phyloP scores from a whole-genome alignment of 2,329 filamentous ascomycete genomes.

The Aspergillus cejpii region DNA sequence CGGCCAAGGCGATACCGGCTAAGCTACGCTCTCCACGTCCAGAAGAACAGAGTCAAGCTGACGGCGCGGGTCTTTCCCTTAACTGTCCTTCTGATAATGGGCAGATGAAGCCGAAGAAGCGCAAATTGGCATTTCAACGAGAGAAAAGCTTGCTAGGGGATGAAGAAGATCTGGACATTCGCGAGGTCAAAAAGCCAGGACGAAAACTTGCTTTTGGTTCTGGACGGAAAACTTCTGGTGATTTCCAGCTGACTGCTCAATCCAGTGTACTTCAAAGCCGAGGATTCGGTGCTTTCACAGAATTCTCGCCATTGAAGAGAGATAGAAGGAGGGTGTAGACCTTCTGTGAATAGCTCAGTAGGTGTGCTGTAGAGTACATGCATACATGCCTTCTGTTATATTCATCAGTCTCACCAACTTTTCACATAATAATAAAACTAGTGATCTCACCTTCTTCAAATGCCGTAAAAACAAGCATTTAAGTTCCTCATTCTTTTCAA shows the following conservation, averaged over 20 bases:
- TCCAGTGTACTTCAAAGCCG: constrained; percentile 14
- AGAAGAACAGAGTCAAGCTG: constrained; percentile 12
- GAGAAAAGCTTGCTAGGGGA: constrained; percentile 65
- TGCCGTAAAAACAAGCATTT: too few relatives aligned
- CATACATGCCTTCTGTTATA: too few relatives aligned
- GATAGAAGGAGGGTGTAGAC: constrained; percentile 47
- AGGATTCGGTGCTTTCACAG: constrained; percentile 45
- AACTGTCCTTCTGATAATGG: constrained; percentile 13
- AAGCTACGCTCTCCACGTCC: not conserved
- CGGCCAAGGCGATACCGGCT: not conserved
- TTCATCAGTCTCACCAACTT: not conserved
- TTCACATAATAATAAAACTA: not conserved
- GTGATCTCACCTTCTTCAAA: too few relatives aligned
- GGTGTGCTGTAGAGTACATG: too few relatives aligned
- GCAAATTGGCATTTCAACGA: constrained; percentile 58
- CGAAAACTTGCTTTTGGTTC: constrained; percentile 23
- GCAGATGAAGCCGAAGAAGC: constrained; percentile 57
- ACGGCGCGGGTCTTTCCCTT: not conserved
- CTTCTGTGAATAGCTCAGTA: not conserved
- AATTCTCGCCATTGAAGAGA: constrained; percentile 67
- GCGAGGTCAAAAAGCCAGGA: constrained; percentile 21
- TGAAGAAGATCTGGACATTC: constrained; percentile 50
- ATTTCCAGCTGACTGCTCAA: not conserved
- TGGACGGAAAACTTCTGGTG: constrained; percentile 12
- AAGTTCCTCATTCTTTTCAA: too few relatives aligned